Percentiles rank a stretch among this genome's conserved stretches.
These are phyloP conservation scores for Singerocomus rubriflavus DNA, from an alignment of 1,284 basidiomycete species.

Conservation along the genomic window DNA sequence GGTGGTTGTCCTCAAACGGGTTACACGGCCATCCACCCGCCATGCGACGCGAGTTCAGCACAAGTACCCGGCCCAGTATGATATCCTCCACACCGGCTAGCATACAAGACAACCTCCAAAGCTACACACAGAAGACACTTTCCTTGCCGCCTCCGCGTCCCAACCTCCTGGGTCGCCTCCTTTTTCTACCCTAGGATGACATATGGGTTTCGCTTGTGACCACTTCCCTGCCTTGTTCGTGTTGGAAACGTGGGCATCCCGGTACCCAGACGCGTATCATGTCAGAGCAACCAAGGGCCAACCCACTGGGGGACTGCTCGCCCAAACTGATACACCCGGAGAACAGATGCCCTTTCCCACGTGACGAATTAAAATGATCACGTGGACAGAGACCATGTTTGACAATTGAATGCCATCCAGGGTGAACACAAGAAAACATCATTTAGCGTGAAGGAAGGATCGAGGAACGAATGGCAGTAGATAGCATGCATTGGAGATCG, in stretches of 20 bases:
- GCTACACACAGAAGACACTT: constrained; percentile 1
- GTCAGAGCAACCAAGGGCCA: constrained; percentile 1
- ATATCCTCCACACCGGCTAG: background rate
- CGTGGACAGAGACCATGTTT: constrained; percentile 12
- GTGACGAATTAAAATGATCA: constrained; percentile 25
- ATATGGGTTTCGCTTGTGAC: background rate
- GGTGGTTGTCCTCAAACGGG: background rate
- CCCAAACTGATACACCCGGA: constrained; percentile 6
- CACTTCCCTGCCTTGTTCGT: background rate
- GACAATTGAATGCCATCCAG: background rate
- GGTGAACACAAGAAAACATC: constrained; percentile 3
- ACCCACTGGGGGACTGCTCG: constrained; percentile 3
- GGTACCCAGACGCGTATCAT: constrained; percentile 1
- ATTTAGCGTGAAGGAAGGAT: constrained; percentile 7
- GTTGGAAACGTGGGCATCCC: background rate
- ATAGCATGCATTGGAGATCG: constrained; percentile 27
- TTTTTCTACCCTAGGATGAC: background rate
- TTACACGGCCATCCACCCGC: constrained; percentile 6
- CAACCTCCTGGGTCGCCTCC: constrained; percentile 8
- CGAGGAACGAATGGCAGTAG: constrained; percentile 15
- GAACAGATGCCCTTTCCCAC: constrained; percentile 18
- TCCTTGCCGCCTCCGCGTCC: constrained; percentile 4
- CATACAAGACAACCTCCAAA: constrained; percentile 1
- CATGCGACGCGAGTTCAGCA: constrained; percentile 14
- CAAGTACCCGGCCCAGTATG: constrained; percentile 5